Evolutionary conservation across 202 grass and related monocot genomes (phyloP), one percentile per base, ranked within the genome.

Genomic region (Bolboschoenoplectus hybrid): DNA sequence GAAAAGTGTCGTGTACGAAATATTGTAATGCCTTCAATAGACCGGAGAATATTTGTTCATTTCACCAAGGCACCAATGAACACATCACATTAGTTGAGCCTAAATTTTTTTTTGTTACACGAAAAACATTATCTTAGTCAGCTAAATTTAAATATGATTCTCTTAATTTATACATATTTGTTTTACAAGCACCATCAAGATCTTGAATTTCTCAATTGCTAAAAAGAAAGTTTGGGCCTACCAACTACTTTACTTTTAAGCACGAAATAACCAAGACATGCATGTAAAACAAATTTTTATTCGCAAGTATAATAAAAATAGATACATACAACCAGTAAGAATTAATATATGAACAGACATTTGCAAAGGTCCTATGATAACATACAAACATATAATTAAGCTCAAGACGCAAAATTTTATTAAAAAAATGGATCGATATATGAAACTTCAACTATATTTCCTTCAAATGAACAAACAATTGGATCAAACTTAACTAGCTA

Each of bases 11-110:
- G 51, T 50, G 3, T 74, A 75, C 9, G 72, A 52, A 76, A 69
- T 76, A 53, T 76, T 76, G 5, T 36, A 16, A 55, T 53, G 72
- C 72, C 72, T 76, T 76, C 20, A 26, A 76, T 53, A 35, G 72
- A 76, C 72, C 72, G 72, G 47, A 3, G 11, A 55, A 13, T 51
- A 36, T 19, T 75, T 75, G 2, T 52, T 75, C 4, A 14, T 52
- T 53, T 75, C 11, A 75, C 9, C 26, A 14, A 52, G 46, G 10
- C 3, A n/a, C n/a, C n/a, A n/a, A n/a, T 10, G 13, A 14, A 3
- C 20, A 35, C 20, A 74, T 17, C 20, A 51, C 1, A 5, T 76
- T 76, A 16, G 9, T 76, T 75, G 9, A 4, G 52, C 20, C 14
- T 53, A 47, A 72, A 20, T 0, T 68, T 44, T 0, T 19, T 72